Conservation (phyloP, 345 rosid genomes). For the Trapa incisa region DNA sequence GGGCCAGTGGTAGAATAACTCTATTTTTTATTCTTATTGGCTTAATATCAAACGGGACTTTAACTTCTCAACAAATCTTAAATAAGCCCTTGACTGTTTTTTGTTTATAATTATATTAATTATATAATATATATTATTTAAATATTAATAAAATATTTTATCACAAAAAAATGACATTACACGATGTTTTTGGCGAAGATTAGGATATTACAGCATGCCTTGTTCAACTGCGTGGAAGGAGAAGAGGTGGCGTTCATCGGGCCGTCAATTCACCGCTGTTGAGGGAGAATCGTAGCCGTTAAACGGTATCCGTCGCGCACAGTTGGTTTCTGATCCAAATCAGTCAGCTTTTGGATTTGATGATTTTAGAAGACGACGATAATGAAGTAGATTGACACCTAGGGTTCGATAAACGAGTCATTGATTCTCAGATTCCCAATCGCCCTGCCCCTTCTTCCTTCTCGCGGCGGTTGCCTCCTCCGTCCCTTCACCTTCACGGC, state of each 20-base stretch:
- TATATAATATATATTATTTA: no score
- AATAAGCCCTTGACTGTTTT: no score
- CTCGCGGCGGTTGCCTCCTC: neutral
- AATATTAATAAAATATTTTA: no score
- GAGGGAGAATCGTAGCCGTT: neutral
- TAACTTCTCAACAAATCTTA: no score
- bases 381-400: neutral
- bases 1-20: no score
- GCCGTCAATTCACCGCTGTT: neutral
- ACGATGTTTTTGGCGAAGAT: no score
- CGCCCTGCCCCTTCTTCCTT: neutral
- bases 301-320: neutral
- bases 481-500: neutral
- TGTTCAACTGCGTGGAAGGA: no score
- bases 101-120: no score
- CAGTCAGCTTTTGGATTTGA: neutral
- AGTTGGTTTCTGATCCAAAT: conserved; percentile 2
- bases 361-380: neutral
- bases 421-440: neutral
- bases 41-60: no score
- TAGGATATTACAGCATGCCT: no score
- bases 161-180: no score
- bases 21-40: no score
- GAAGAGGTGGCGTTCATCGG: neutral
- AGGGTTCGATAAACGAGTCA: neutral